Percentiles rank a stretch among this genome's conserved stretches.
These are phyloP conservation scores for Geotrichum siamense DNA, from an alignment of 1,139 yeast genomes.

Conservation along the genomic window DNA sequence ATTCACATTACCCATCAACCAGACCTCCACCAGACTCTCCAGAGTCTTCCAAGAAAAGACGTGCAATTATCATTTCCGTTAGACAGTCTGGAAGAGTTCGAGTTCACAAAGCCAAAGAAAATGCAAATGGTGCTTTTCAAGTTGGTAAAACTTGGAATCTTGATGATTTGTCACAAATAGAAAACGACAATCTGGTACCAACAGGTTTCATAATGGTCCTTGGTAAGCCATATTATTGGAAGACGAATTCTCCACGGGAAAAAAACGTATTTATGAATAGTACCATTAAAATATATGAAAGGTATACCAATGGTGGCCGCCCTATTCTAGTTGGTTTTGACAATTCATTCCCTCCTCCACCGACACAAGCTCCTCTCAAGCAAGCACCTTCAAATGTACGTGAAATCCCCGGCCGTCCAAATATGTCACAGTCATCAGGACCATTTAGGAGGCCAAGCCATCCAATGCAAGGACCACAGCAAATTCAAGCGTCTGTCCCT, in stretches of 20 bases:
- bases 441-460: not conserved
- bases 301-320: constrained; percentile 58
- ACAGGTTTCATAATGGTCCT: constrained; percentile 48
- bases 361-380: not conserved
- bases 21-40: constrained; percentile 29
- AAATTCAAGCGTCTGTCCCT: too few relatives aligned
- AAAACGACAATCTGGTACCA: constrained; percentile 43
- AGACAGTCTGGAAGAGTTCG: constrained; percentile 56
- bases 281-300: constrained; percentile 56
- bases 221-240: constrained; percentile 85
- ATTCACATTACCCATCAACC: constrained; percentile 26
- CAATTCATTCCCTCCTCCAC: constrained; percentile 3
- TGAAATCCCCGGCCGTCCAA: not conserved
- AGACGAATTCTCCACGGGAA: constrained; percentile 60
- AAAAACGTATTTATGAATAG: constrained; percentile 59
- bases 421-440: not conserved
- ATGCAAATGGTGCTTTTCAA: constrained; percentile 66
- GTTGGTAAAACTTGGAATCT: constrained; percentile 93
- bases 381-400: not conserved
- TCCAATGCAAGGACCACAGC: not conserved
- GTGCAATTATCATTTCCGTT: constrained; percentile 43
- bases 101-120: constrained; percentile 81
- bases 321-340: constrained; percentile 50
- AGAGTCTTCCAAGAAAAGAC: constrained; percentile 25
- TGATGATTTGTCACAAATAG: constrained; percentile 56